These are phyloP conservation scores for Syzygium grande DNA, from an alignment of 345 rosid genomes.

Conservation along the genomic window DNA sequence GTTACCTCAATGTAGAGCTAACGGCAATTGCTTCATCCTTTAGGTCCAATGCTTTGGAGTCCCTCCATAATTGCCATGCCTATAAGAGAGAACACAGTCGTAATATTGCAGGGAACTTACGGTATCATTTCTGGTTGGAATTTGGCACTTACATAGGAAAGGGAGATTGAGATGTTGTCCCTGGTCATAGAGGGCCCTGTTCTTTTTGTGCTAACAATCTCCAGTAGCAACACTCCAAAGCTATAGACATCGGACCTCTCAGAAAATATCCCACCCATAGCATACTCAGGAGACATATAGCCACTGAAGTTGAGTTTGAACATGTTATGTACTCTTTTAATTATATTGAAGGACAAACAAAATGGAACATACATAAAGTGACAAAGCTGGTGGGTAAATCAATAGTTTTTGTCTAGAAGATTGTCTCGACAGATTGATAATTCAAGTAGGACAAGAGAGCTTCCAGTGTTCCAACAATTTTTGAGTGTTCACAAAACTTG, in stretches of 20 bases:
- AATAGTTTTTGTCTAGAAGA: neutral
- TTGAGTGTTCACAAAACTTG: slow-evolving; percentile 4
- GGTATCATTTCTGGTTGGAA: neutral
- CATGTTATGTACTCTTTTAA: neutral
- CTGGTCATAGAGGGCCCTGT: neutral
- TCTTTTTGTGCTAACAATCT: slow-evolving; percentile 7
- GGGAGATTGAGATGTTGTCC: neutral
- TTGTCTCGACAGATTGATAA: neutral
- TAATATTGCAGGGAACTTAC: neutral
- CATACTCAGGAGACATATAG: slow-evolving; percentile 15
- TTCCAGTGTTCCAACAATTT: slow-evolving; percentile 21
- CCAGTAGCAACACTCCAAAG: slow-evolving; percentile 11
- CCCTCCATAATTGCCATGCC: neutral
- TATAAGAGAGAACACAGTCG: neutral
- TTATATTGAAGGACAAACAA: neutral
- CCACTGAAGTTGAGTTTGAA: neutral
- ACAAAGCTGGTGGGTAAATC: neutral
- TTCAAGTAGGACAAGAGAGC: neutral
- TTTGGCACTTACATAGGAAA: slow-evolving; percentile 3
- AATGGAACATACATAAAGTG: neutral
- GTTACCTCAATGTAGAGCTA: neutral
- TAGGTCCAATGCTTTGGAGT: neutral
- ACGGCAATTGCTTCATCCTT: neutral
- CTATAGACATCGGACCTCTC: slow-evolving; percentile 6
- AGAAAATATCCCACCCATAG: neutral